phyloP scores from a whole-genome alignment of 225 moss, liverwort and hornwort species.

The Physcomitrellopsis africana region DNA sequence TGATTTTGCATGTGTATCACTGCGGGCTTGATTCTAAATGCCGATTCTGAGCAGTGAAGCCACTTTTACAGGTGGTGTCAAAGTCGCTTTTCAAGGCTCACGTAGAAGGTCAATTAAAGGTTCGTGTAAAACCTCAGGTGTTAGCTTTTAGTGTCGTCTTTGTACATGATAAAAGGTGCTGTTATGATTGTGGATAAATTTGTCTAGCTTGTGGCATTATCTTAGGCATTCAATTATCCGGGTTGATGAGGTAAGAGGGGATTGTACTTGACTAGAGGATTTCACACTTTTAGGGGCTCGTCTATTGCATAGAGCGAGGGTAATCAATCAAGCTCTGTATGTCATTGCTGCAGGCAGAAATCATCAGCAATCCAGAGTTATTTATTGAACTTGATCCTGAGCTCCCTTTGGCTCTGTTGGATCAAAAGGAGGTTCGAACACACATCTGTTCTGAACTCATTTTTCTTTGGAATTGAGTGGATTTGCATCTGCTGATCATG shows the following conservation, averaged over 20 bases:
- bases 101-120: slow-evolving; percentile 92
- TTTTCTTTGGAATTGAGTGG: slow-evolving; percentile 8
- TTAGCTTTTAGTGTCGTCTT: background rate
- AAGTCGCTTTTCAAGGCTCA: slow-evolving; percentile 92
- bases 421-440: slow-evolving; percentile 77
- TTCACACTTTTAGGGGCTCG: slow-evolving; percentile 1
- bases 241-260: slow-evolving; percentile 25
- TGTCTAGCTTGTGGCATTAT: slow-evolving; percentile 13
- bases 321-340: slow-evolving; percentile 26
- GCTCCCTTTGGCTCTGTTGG: slow-evolving; percentile 80
- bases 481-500: background rate
- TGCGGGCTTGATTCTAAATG: slow-evolving; percentile 26
- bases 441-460: slow-evolving; percentile 28
- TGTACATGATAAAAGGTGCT: slow-evolving; percentile 4
- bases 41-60: slow-evolving; percentile 14
- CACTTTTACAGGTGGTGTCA: slow-evolving; percentile 73
- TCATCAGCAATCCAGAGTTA: slow-evolving; percentile 78
- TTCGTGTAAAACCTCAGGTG: slow-evolving; percentile 36
- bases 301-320: background rate
- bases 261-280: slow-evolving; percentile 3
- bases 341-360: slow-evolving; percentile 72
- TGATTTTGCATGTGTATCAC: background rate
- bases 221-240: slow-evolving; percentile 7
- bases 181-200: slow-evolving; percentile 1
- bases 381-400: slow-evolving; percentile 88